phyloP scores from a whole-genome alignment of 306 rosid species.

The Biancaea sappan region DNA sequence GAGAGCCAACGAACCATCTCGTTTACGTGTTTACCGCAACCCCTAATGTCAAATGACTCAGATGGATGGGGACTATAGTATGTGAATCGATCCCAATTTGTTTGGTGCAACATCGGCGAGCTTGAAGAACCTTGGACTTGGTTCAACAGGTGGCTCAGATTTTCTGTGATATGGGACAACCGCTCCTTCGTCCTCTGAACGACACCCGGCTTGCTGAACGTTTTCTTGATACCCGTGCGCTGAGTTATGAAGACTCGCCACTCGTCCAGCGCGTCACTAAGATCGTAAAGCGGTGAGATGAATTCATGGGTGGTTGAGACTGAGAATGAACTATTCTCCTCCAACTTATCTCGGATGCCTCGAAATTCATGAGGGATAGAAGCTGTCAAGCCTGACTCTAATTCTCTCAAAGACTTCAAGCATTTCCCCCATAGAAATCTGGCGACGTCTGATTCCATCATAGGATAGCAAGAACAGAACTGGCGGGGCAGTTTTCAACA shows the following conservation, averaged over 20 bases:
- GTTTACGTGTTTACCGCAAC: not conserved
- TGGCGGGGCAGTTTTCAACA: too few species aligned
- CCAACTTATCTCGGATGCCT: too few species aligned
- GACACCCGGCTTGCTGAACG: not conserved
- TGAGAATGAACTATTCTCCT: too few species aligned
- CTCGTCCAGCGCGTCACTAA: slow-evolving; percentile 12
- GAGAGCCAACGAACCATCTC: not conserved
- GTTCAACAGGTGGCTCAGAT: not conserved
- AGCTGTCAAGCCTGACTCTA: too few species aligned
- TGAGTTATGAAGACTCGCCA: not conserved
- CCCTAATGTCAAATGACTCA: not conserved
- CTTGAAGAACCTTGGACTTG: not conserved
- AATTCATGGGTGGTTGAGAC: not conserved
- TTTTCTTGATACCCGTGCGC: not conserved
- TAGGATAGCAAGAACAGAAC: too few species aligned
- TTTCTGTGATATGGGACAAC: not conserved
- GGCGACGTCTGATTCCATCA: too few species aligned
- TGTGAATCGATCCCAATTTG: not conserved
- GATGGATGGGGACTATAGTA: not conserved
- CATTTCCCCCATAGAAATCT: too few species aligned
- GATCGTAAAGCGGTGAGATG: not conserved
- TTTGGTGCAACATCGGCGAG: not conserved
- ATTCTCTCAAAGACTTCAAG: too few species aligned
- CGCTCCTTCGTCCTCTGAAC: not conserved
- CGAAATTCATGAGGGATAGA: too few species aligned